Percentiles rank a stretch among this genome's conserved stretches.
Conservation (phyloP, 2,329 filamentous ascomycete species). For the Lizonia empirigonia region DNA sequence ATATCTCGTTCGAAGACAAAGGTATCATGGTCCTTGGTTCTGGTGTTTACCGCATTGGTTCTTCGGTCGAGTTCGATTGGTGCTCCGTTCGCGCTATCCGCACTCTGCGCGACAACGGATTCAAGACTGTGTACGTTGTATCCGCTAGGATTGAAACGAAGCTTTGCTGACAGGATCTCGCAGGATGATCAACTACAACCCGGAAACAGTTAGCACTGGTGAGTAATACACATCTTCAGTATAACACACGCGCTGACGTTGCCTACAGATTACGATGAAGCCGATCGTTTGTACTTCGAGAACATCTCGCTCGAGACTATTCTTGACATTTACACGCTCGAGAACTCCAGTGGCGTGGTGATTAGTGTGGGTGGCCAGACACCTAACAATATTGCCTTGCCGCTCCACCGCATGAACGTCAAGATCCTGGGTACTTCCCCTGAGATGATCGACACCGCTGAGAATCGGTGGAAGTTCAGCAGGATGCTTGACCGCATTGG, state of each 20-base stretch:
- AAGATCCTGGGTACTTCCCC: constrained; percentile 94
- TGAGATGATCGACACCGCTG: constrained; percentile 97
- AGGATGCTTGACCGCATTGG: constrained; percentile 94
- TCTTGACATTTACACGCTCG: constrained; percentile 90
- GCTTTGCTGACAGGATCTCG: neutral
- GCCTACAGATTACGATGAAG: constrained; percentile 90
- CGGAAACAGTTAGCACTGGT: too few relatives aligned
- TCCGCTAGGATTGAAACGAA: neutral
- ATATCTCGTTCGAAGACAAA: constrained; percentile 83
- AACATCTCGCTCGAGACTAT: constrained; percentile 91
- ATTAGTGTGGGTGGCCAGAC: constrained; percentile 97
- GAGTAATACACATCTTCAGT: too few relatives aligned
- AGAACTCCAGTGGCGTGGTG: constrained; percentile 81
- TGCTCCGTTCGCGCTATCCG: constrained; percentile 94
- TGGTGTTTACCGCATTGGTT: constrained; percentile 95
- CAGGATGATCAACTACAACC: constrained; percentile 88
- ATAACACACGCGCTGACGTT: too few relatives aligned
- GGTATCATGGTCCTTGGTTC: constrained; percentile 97
- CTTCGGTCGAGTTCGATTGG: constrained; percentile 99
- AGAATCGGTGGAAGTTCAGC: constrained; percentile 98
- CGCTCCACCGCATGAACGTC: constrained; percentile 84
- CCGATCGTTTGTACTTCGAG: constrained; percentile 94
- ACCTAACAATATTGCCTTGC: constrained; percentile 95
- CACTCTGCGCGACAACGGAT: constrained; percentile 79
- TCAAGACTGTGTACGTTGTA: constrained; percentile 73